Evolutionary conservation across 352 stramenopile species (phyloP), one percentile per base, ranked within the genome.

Genomic region (Thraustotheca clavata): DNA sequence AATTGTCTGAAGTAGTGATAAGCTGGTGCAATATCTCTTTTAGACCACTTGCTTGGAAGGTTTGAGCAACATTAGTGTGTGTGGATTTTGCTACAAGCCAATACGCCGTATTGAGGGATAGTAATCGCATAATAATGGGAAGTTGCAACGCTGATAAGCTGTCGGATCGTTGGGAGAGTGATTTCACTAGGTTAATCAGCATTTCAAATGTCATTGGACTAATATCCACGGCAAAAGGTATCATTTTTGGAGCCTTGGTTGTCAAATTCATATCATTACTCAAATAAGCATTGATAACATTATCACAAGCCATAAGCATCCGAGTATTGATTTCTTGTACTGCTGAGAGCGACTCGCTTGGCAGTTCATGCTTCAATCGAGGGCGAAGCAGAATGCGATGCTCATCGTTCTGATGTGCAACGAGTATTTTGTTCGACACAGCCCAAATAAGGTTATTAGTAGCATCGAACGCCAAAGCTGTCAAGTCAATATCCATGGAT

Each of bases 151-250:
- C 49, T 4, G 69, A 74, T 54, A 60, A 76, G 83, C 29, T 62
- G 71, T 16, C 62, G 43, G n/a, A 31, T 9, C 8, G 2, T 3
- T 11, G 2, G 6, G n/a, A 9, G 43, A 14, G 11, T 9, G 12
- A 18, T 2, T 52, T 60, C 2, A 65, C 70, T 38, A 83, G 69
- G 29, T 20, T 34, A 20, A 83, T 31, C 34, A 85, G 48, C 4
- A 71, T 61, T 6, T 60, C 49, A 36, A 85, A 77, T 7, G 73
- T 80, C 2, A 61, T 54, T 5, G 59, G 29, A 4, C 75, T 48
- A 4, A 80, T 29, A 54, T 85, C 77, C 1, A 79, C 54, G 38
- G 72, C 74, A 59, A 87, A 87, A 4, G 74, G 73, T 41, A 82
- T 54, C n/a, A 34, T 29, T 11, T 38, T 6, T 22, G 11, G 24